Evolutionary conservation across 2,329 filamentous ascomycete genomes (phyloP).

Genomic region (Apiospora hydei): DNA sequence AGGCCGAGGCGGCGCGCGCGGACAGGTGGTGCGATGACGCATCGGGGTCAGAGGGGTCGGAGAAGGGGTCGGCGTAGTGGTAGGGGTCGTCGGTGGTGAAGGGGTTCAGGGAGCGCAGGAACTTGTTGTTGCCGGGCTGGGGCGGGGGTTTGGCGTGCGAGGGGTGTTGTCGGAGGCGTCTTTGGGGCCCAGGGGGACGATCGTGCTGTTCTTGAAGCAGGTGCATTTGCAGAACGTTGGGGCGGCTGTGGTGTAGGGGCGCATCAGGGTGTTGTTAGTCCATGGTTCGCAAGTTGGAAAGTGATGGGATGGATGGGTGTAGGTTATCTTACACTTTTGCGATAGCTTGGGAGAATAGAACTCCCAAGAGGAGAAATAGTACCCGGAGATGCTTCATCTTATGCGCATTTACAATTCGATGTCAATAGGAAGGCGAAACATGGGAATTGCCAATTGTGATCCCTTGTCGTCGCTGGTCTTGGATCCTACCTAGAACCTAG

Average conservation of each 20-base stretch:
- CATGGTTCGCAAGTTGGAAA: neutral
- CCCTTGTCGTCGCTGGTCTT: conserved; percentile 12
- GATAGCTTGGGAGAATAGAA: conserved; percentile 39
- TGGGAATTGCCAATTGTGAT: neutral
- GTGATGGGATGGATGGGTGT: neutral
- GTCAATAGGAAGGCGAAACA: neutral
- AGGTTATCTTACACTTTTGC: conserved; percentile 51
- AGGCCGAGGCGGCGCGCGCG: conserved; percentile 49
- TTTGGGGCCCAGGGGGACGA: conserved; percentile 64
- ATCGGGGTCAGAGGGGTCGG: too few species aligned
- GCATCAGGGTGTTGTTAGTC: neutral
- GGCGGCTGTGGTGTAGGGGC: conserved; percentile 53
- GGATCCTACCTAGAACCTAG: neutral
- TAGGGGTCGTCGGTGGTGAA: conserved; percentile 28
- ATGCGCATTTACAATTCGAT: conserved; percentile 24
- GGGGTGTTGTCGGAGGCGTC: conserved; percentile 34
- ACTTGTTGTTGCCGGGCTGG: conserved; percentile 32
- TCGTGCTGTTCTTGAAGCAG: conserved; percentile 73
- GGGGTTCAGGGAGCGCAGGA: conserved; percentile 32
- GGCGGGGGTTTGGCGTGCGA: conserved; percentile 26
- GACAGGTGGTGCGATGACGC: conserved; percentile 14
- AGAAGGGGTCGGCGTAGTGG: neutral
- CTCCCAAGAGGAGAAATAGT: conserved; percentile 40
- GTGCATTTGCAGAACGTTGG: conserved; percentile 75
- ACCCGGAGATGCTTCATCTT: conserved; percentile 39